Base-by-base conservation (phyloP, 305 asterid genomes). In the Solanum hybrid region DNA sequence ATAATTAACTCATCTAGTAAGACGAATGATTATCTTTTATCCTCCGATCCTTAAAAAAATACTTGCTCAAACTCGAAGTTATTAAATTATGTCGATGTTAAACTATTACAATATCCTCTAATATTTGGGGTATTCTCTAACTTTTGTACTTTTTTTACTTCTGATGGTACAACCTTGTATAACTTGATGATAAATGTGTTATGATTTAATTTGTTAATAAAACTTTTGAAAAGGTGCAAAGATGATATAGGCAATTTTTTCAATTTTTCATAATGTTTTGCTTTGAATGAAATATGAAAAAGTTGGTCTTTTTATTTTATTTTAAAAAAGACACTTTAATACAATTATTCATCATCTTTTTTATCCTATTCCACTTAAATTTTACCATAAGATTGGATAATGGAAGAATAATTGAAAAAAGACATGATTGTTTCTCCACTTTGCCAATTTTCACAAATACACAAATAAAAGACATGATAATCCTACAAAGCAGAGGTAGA, bases 341-440 rank as follows among this genome's bases (percentile, higher is more conserved):
- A 81, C 86, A 81, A 81, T 81, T 81, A 81, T 81, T 42, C 86
- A 81, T 81, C 86, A 27, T 81, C 86, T 14, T 81, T 81, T 81
- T 81, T 81, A 81, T 81, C 71, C 37, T 14, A 2, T 81, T 79
- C 86, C 86, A 81, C 86, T 40, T 26, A 81, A 81, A 29, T 81
- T 81, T 40, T 60, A 40, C 69, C 69, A 40, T 81, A 40, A 81
- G 86, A 81, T 4, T 81, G 37, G 86, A 81, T 81, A 81, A 80
- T 14, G 86, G 36, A 40, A 26, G 15, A 81, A 40, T 81, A 42
- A 40, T 81, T 81, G 86, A 81, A 81, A 79, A 75, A 42, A 10
- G 37, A 27, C 32, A 26, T 81, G 86, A 81, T 81, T 81, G 86
- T 81, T 81, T 81, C 69, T 40, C 36, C 37, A 81, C 69, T 42